Conservation (phyloP, 1,284 basidiomycete genomes). For the Microstroma glucosiphilum region DNA sequence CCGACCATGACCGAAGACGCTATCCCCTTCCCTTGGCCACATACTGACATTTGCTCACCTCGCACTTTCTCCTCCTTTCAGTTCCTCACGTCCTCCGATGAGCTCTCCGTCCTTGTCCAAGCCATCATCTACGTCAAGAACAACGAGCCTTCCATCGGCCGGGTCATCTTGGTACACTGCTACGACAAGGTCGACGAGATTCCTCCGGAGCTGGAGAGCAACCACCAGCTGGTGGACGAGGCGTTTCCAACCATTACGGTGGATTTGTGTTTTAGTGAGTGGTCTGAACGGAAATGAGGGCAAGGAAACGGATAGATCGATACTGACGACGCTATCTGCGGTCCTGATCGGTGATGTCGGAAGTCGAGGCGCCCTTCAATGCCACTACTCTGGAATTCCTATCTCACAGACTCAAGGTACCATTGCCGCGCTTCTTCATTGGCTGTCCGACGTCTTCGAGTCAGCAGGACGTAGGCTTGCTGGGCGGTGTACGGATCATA, state of each 20-base stretch:
- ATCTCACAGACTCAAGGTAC: not conserved
- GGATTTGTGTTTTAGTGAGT: conserved; percentile 33
- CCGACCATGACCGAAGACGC: too few species aligned
- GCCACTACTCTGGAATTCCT: not conserved
- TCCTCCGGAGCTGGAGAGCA: conserved; percentile 49
- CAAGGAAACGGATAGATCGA: not conserved
- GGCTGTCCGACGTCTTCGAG: not conserved
- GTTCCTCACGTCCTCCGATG: not conserved
- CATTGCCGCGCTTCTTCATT: not conserved
- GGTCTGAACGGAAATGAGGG: not conserved
- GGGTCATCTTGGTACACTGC: conserved; percentile 63
- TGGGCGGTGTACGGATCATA: not conserved
- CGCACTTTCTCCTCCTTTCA: not conserved
- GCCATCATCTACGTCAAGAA: not conserved
- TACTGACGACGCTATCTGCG: not conserved
- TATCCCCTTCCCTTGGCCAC: not conserved
- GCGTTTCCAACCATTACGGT: conserved; percentile 37
- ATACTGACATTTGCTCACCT: not conserved
- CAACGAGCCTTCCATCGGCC: conserved; percentile 64
- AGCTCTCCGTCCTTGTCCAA: not conserved
- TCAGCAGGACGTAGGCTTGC: not conserved
- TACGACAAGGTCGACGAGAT: conserved; percentile 55
- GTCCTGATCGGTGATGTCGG: too few species aligned
- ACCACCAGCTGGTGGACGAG: conserved; percentile 38
- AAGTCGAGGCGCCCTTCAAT: conserved; percentile 3